Evolutionary conservation across 2,329 filamentous ascomycete species (phyloP), one percentile per base, ranked within the genome.

Genomic region (Escovopsis weberi): DNA sequence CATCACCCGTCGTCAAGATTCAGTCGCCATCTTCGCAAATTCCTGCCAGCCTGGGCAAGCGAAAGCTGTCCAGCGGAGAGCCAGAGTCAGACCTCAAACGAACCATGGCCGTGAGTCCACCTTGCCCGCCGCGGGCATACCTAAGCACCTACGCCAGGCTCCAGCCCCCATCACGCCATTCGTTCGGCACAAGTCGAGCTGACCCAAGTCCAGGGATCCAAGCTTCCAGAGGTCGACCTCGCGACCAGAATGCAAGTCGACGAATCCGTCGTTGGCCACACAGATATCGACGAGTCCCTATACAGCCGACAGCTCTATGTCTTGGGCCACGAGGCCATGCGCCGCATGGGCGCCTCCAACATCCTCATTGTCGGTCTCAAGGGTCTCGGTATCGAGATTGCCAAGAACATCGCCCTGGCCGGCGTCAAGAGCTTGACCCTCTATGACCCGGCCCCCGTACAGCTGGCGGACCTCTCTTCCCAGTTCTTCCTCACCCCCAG

Each of bases 361-460:
- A 77, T 98, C 46, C 82, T 98, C 42, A 74, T 98, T 44, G 83
- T 89, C 48, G 91, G 91, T 50, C 70, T 96, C 52, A 89, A 91
- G 62, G 91, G 91, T 41, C 75, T 98, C 35, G 91, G 91, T 68
- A 89, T 95, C 43, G 91, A 98, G 66, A 91, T 98, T 55, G 89
- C 91, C 57, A 98, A 98, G 75, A 98, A 98, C 58, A 86, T 98
- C 57, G 91, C 91, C 46, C 80, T 98, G 53, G 91, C 91, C 54
- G 91, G 91, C 61, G 91, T 98, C 66, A 98, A 98, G 74, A 95
- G 88, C 58, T 69, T 98, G 52, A 91, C 89, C 2, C 75, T 98
- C 43, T 85, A 87, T 69, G 91, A 98, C 59, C 89, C 91, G 38
- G 78, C 80, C 39, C 85, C 85, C 36, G 82, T 85, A 42, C 73